Conservation (phyloP, 2,329 filamentous ascomycete species). For the Endoconidiophora laricicola region DNA sequence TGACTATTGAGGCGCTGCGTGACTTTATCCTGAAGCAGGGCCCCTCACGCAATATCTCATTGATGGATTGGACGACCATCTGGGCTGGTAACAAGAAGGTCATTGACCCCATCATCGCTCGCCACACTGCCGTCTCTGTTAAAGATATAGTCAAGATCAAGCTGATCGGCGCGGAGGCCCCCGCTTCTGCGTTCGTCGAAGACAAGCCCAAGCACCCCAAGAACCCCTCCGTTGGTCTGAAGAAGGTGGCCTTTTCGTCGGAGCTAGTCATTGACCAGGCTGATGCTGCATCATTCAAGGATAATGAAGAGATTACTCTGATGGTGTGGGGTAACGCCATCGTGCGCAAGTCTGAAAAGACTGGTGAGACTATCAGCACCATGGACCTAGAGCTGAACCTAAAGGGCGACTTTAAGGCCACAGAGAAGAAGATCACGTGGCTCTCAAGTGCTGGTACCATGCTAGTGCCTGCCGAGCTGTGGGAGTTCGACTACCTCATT, state of each 20-base stretch:
- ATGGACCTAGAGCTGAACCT: constrained; percentile 79
- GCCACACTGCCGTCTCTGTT: constrained; percentile 56
- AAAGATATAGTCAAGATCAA: constrained; percentile 56
- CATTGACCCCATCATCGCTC: constrained; percentile 59
- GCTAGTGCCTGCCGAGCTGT: constrained; percentile 48
- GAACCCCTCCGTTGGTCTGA: constrained; percentile 68
- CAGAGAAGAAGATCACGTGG: constrained; percentile 95
- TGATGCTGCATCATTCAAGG: constrained; percentile 65
- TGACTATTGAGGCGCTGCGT: constrained; percentile 62
- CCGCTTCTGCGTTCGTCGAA: constrained; percentile 44
- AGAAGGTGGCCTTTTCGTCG: constrained; percentile 66
- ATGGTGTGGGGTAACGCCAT: constrained; percentile 89
- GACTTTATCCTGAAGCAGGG: constrained; percentile 78
- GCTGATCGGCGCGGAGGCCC: constrained; percentile 51
- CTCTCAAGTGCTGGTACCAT: constrained; percentile 59
- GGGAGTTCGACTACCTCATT: constrained; percentile 52
- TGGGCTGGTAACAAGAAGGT: constrained; percentile 66
- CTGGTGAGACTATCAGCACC: constrained; percentile 40
- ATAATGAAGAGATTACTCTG: constrained; percentile 80
- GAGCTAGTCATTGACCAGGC: constrained; percentile 71
- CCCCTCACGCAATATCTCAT: constrained; percentile 67
- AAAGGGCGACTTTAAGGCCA: constrained; percentile 84
- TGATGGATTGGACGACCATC: constrained; percentile 66
- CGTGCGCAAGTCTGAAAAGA: constrained; percentile 28
- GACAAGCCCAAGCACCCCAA: constrained; percentile 81